Evolutionary conservation across 108 stramenopile species (phyloP), one percentile per base, ranked within the genome.

Genomic region (Cyclotella distinguenda): DNA sequence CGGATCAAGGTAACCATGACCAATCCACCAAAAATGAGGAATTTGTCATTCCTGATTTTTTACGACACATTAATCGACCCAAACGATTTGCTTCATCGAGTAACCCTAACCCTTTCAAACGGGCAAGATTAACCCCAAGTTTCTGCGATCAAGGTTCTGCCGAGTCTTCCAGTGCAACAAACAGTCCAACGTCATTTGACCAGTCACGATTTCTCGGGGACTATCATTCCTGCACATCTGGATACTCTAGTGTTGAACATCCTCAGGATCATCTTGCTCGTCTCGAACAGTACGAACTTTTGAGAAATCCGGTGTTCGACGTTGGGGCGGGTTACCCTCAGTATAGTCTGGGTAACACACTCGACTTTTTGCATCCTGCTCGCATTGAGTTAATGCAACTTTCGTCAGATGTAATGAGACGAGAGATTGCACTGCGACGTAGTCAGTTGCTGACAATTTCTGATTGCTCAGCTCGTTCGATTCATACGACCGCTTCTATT

Each of bases 11-110:
- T 2, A 52, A 52, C 13, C 10, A 12, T 2, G 15, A 15, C 11
- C 4, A 27, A 10, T 46, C 6, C 5, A 1, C 51, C 51, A 13
- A 52, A 27, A 30, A 0, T 8, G 1, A 7, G 12, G 2, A 22
- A 23, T 10, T 22, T 30, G 34, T 55, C 52, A 66, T 66, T 51
- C 65, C 65, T 22, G 52, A 66, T n/a, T n/a, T n/a, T n/a, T n/a
- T n/a, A n/a, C n/a, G n/a, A n/a, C n/a, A n/a, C n/a, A n/a, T n/a
- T n/a, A n/a, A n/a, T n/a, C n/a, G n/a, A n/a, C n/a, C n/a, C n/a
- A n/a, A n/a, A n/a, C n/a, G n/a, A n/a, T n/a, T n/a, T n/a, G n/a
- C n/a, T n/a, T n/a, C n/a, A n/a, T n/a, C n/a, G n/a, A n/a, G n/a
- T n/a, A n/a, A n/a, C n/a, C n/a, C n/a, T n/a, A n/a, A n/a, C n/a